These are phyloP conservation scores for Annulohypoxylon bovei DNA, from an alignment of 495 filamentous ascomycete species.

Conservation along the genomic window DNA sequence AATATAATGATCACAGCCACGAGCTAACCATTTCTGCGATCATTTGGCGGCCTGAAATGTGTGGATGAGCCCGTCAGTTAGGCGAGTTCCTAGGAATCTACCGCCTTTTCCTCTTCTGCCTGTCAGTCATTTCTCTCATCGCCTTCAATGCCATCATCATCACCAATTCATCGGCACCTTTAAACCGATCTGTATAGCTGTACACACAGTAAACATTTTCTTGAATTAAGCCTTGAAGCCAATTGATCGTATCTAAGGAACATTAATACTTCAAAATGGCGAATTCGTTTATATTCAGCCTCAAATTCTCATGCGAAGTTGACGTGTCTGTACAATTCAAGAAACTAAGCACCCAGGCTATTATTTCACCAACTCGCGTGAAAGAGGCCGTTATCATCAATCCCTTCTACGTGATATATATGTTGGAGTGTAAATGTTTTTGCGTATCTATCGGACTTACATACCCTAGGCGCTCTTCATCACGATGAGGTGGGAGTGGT, in stretches of 20 bases:
- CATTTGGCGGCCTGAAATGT: slow-evolving; percentile 15
- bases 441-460: background rate
- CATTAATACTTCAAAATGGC: background rate
- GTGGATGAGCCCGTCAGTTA: too few relatives aligned
- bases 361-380: background rate
- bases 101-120: background rate
- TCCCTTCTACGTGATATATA: too few relatives aligned
- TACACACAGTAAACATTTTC: background rate
- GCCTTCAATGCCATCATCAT: background rate
- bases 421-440: too few relatives aligned
- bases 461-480: background rate
- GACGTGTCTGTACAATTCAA: background rate
- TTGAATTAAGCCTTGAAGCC: background rate
- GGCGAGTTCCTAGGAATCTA: background rate
- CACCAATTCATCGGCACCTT: background rate
- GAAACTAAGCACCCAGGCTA: background rate
- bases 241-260: background rate
- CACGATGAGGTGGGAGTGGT: background rate
- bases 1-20: slow-evolving; percentile 29
- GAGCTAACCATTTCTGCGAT: slow-evolving; percentile 6
- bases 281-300: background rate
- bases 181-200: background rate
- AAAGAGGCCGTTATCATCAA: too few relatives aligned
- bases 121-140: background rate
- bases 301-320: background rate